Evolutionary conservation across 73 alveolate species (phyloP).

Genomic region (Tetrahymena malaccensis): DNA sequence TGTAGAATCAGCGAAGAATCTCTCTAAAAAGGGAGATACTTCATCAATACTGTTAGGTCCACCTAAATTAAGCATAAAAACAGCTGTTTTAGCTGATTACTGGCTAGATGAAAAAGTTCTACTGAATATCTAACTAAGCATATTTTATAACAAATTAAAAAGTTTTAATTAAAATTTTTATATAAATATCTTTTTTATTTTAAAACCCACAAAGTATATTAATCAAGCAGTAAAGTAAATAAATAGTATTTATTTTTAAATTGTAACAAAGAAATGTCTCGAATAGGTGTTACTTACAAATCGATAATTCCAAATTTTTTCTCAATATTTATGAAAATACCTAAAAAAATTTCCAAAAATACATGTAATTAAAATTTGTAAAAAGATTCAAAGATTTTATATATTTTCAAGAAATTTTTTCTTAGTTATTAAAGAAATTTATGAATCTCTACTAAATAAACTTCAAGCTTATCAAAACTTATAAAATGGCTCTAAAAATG

Average conservation of each 20-base stretch:
- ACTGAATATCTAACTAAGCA: not conserved
- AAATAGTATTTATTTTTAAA: not conserved
- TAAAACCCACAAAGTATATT: not conserved
- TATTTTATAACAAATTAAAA: not conserved
- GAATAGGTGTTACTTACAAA: not conserved
- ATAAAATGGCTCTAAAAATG: not conserved
- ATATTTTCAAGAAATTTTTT: too few relatives aligned
- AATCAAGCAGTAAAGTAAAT: not conserved
- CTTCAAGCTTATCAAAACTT: not conserved
- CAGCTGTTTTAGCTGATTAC: not conserved
- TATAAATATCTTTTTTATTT: not conserved
- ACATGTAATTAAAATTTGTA: not conserved
- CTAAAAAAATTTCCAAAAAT: too few relatives aligned
- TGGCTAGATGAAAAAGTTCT: not conserved
- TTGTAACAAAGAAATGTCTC: not conserved
- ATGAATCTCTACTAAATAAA: not conserved
- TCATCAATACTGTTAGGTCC: slow-evolving; percentile 28
- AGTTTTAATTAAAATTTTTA: too few relatives aligned
- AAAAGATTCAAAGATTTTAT: not conserved
- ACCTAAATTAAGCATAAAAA: slow-evolving; percentile 35
- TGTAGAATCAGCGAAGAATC: slow-evolving; percentile 28
- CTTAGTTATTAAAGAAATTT: too few relatives aligned
- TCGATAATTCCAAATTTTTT: not conserved
- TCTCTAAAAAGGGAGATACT: slow-evolving; percentile 12
- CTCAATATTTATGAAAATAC: not conserved